Conservation (phyloP, 495 filamentous ascomycete genomes). For the Acidiella bohemica region DNA sequence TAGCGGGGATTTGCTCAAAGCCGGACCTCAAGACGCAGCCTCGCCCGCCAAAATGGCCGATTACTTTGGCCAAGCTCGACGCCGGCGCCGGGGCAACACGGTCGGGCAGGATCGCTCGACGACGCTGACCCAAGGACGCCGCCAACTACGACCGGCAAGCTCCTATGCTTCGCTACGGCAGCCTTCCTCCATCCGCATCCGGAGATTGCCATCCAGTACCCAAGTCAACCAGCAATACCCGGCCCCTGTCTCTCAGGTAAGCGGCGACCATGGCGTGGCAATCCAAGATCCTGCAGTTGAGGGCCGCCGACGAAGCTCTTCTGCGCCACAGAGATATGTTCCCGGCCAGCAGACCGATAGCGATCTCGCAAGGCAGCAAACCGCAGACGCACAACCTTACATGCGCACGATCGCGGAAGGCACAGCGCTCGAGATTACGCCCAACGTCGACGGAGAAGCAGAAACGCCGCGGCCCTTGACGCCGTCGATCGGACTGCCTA, state of each 20-base stretch:
- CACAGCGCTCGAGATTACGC: neutral
- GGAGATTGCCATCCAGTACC: conserved; percentile 11
- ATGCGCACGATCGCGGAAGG: conserved; percentile 11
- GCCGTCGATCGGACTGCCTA: neutral
- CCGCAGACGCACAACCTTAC: conserved; percentile 2
- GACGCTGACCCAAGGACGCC: neutral
- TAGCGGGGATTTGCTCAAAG: too few species aligned
- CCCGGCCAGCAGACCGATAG: neutral
- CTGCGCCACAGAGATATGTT: conserved; percentile 15
- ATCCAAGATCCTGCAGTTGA: neutral
- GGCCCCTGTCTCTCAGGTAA: conserved; percentile 1
- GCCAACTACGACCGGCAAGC: neutral
- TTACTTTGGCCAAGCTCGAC: conserved; percentile 3
- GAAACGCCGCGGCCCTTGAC: conserved; percentile 5
- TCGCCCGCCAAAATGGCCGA: conserved; percentile 1
- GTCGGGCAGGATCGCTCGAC: neutral
- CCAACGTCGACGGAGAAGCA: neutral
- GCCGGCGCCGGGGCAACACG: neutral
- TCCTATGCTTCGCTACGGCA: conserved; percentile 8
- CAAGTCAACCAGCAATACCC: neutral
- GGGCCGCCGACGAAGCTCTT: conserved; percentile 17
- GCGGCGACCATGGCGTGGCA: neutral
- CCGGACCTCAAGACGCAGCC: too few species aligned
- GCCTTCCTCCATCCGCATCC: conserved; percentile 17
- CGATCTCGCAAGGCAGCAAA: conserved; percentile 6